Evolutionary conservation across 345 rosid genomes (phyloP), one percentile per base, ranked within the genome.

Genomic region (Murraya paniculata): DNA sequence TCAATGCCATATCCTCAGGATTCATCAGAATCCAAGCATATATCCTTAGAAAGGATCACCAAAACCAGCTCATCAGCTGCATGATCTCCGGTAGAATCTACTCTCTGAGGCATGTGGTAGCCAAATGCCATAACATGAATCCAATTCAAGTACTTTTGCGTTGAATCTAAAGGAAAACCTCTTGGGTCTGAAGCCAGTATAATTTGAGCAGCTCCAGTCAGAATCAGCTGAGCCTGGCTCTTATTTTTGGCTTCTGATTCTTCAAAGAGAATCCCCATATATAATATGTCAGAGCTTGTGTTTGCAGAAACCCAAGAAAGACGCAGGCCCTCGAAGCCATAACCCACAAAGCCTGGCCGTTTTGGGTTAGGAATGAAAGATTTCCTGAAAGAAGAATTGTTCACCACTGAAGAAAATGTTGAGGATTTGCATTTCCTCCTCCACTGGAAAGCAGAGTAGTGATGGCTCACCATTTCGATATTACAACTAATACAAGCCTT

Each of bases 31-130:
- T 57, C 90, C 90, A 88, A 0, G 87, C 83, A 38, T 38, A 33
- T 35, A 74, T 9, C 89, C 87, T 24, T 82, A 77, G 77, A 50
- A 84, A 30, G 90, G 83, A n/a, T n/a, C n/a, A 84, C 77, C 22
- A 82, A 22, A 4, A 86, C 87, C 77, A 86, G 2, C 70, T 77
- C 81, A 5, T 28, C 71, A 0, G 84, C 81, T 2, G 82, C 80
- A 28, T 75, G 84, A 11, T 78, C 25, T 1, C 27, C 72, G 0
- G 87, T 84, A 3, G 41, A 8, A 7, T 79, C 78, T 11, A 30
- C 36, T 10, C 18, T n/a, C 13, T 19, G 0, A 0, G 84, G 77
- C 25, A 45, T 7, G 48, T 9, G 58, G 36, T 68, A 84, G 27
- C 73, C 81, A 35, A 24, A 68, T 2, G 81, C 71, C 35, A 25